Percentiles rank a stretch among this genome's conserved stretches.
Conservation (phyloP, 176 grass and related monocot species). For the Aegilops sharonensis region DNA sequence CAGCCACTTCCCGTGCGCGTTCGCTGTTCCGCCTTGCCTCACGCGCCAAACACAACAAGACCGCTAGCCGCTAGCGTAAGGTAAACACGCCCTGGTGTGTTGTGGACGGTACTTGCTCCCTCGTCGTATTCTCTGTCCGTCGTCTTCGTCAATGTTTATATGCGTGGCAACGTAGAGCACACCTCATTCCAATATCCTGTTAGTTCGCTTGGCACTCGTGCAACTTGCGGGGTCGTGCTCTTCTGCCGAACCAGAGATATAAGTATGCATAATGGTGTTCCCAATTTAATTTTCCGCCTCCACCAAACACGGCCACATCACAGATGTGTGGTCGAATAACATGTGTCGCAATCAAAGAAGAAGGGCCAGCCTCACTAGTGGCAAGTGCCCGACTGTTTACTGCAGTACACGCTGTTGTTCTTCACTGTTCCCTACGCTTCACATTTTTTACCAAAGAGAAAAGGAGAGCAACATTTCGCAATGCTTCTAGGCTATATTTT, state of each 20-base stretch:
- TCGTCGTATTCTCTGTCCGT: not conserved
- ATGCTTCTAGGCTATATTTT: too few species aligned
- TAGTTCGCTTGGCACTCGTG: not conserved
- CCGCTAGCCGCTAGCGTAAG: not conserved
- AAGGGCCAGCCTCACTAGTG: not conserved
- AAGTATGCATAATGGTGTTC: not conserved
- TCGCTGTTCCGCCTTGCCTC: not conserved
- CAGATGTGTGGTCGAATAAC: not conserved
- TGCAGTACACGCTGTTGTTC: not conserved
- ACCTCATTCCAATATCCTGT: not conserved
- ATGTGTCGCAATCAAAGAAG: not conserved
- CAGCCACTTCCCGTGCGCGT: not conserved
- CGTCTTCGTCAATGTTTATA: not conserved
- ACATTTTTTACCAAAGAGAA: not conserved
- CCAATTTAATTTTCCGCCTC: not conserved
- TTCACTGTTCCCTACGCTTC: not conserved
- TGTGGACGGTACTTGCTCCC: not conserved
- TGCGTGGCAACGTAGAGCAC: not conserved
- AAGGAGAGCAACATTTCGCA: not conserved
- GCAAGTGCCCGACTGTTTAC: not conserved
- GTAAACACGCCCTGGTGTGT: not conserved
- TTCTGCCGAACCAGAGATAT: not conserved
- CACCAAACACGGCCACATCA: not conserved
- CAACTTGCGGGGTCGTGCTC: not conserved
- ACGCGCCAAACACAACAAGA: not conserved